A percentile compares a stretch with the other conserved stretches of the same genome.
Conservation (phyloP, 371 early-diverging fungal species). For the Mortierella polycephala region DNA sequence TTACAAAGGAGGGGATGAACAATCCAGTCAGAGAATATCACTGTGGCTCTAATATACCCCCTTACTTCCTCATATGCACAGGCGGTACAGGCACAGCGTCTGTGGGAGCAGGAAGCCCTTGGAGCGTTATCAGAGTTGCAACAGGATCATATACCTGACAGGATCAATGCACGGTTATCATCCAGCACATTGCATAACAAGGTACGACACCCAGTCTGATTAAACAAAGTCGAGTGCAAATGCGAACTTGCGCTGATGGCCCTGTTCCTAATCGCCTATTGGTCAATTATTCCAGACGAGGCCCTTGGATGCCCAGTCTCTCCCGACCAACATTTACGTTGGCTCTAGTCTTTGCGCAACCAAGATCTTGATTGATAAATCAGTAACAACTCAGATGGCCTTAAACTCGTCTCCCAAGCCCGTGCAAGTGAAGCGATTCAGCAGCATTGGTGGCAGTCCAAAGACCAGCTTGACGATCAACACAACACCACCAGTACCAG, state of each 20-base stretch:
- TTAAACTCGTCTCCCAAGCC: background rate
- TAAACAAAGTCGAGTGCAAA: background rate
- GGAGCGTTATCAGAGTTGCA: conserved; percentile 6
- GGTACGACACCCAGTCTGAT: background rate
- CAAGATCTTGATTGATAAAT: conserved; percentile 32
- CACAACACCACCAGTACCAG: conserved; percentile 8
- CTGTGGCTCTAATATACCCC: too few relatives aligned
- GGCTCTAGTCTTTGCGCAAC: conserved; percentile 25
- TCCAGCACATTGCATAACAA: too few relatives aligned
- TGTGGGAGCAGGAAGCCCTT: conserved; percentile 29
- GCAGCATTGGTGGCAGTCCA: conserved; percentile 2
- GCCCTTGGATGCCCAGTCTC: conserved; percentile 5
- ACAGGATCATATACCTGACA: background rate
- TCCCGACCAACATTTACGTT: conserved; percentile 34
- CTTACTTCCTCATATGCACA: background rate
- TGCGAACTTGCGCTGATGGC: background rate
- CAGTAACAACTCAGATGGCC: background rate
- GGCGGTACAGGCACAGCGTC: conserved; percentile 26
- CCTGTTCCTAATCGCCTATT: background rate
- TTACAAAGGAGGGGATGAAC: background rate
- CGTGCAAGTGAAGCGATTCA: conserved; percentile 7
- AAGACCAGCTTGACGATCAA: conserved; percentile 20
- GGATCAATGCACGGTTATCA: too few relatives aligned
- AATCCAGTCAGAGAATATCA: too few relatives aligned
- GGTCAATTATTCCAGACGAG: conserved; percentile 4